Evolutionary conservation across 2,329 filamentous ascomycete species (phyloP), one percentile per base, ranked within the genome.

Genomic region (Aspergillus tubingensis): DNA sequence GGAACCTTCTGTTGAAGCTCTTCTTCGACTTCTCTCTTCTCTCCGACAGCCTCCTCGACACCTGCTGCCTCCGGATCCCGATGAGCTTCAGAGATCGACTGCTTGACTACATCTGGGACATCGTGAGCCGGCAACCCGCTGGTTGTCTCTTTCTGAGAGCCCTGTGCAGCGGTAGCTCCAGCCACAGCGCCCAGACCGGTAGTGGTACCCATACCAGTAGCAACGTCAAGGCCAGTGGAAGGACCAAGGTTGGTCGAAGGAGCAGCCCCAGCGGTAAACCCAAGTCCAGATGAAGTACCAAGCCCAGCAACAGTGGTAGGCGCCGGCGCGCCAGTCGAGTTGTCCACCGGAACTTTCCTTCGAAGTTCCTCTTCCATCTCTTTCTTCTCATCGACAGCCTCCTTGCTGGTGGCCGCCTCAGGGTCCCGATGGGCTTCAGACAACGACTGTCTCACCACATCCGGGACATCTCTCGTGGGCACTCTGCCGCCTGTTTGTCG

Each of bases 331-430:
- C 77, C 77, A n/a, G 68, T 64, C 3, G 72, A 74, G n/a, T 79
- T 71, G 15, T 72, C 68, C 5, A 70, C 61, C 0, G 67, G 66
- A 10, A 80, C 72, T 49, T 75, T 76, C 60, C 86, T 82, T 51
- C 92, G 80, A 8, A 96, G 81, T 78, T 96, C 89, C 25, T 85
- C 76, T 79, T 96, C 91, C 5, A 92, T 82, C 8, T 81, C 83
- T 74, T 85, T 86, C 85, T 95, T 95, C 68, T 93, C 90, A 63
- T 84, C 79, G 6, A 95, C 90, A 17, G 88, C 89, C 58, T 83
- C 82, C 1, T 86, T 80, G 75, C 87, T 89, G 58, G 85, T 84
- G 38, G 89, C 85, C 36, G 91, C 91, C 77, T 95, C 91, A 8
- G 91, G 88, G 62, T 80, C 81, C 69, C 82, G 75, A 57, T 86